Base-by-base conservation (phyloP, 177 flowering plant species). In the Tripterygium wilfordii region DNA sequence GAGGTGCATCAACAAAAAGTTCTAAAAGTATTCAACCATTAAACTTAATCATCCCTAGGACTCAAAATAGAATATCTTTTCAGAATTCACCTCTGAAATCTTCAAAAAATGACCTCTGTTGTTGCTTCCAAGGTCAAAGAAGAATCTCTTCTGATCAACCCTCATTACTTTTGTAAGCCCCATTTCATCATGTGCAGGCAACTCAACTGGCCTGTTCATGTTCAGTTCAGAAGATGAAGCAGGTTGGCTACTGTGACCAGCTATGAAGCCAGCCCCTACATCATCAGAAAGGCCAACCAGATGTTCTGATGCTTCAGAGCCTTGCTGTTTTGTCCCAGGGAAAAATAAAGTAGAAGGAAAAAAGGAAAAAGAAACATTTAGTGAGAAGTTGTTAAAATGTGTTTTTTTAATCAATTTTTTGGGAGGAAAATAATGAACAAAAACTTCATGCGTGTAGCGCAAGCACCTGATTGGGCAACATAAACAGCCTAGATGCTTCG, bases 71-170 rank as follows among this genome's bases (percentile, higher is more conserved):
- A n/a, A n/a, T n/a, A n/a, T n/a, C n/a, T n/a, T n/a, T n/a, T n/a
- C 32, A 12, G 15, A 5, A 22, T 41, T 22, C 28, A 87, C 97
- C 89, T 91, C 98, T 33, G 96, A 91, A 62, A 91, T 91, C 64
- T 77, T 81, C 57, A 91, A 65, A 67, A 83, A 88, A 61, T 91
- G 89, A 14, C 96, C 98, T 57, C 98, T 67, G 70, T 81, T 91
- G 72, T 91, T 91, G 77, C 72, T 88, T 16, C 98, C 98, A 19
- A 91, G 86, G 64, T 91, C 98, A 74, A 88, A 91, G 78, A 91
- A 91, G 71, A 91, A 91, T 52, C 91, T 78, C 75, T 91, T 91
- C 47, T 91, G 98, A 66, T 91, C 98, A 52, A 62, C 96, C 68
- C 98, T 78, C 46, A 91, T 81, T 47, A 91, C 92, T 59, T 85